phyloP scores from a whole-genome alignment of 768 basidiomycete genomes.

The Lactarius pseudohatsudake region DNA sequence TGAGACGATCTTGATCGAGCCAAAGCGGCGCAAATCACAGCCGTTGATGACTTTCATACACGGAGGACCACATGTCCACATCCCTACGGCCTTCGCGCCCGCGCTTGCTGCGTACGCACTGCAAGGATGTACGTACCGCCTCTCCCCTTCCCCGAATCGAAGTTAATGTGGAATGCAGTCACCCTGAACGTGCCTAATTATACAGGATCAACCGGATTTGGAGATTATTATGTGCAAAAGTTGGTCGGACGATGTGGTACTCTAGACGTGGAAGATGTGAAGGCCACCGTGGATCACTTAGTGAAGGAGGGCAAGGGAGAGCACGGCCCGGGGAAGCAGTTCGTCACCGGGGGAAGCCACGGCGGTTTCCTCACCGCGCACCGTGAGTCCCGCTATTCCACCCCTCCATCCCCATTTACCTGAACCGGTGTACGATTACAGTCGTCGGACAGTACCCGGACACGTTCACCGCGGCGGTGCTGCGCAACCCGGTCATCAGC shows the following conservation, averaged over 20 bases:
- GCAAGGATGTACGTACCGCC: conserved; percentile 31
- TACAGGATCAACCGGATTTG: conserved; percentile 38
- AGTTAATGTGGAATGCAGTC: conserved; percentile 22
- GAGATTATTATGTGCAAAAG: conserved; percentile 33
- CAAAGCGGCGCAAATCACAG: conserved; percentile 12
- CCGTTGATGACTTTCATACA: conserved; percentile 33
- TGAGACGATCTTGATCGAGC: conserved; percentile 27
- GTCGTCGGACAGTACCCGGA: conserved; percentile 36
- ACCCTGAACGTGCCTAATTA: conserved; percentile 37
- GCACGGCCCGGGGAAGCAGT: conserved; percentile 30
- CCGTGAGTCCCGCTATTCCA: conserved; percentile 18
- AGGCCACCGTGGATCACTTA: conserved; percentile 33
- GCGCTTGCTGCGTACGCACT: conserved; percentile 26
- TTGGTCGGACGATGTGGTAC: conserved; percentile 36
- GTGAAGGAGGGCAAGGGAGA: conserved; percentile 31
- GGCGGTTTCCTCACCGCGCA: conserved; percentile 36
- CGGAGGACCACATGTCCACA: conserved; percentile 36
- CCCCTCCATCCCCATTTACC: too few species aligned
- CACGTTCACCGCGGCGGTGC: conserved; percentile 34
- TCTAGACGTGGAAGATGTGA: conserved; percentile 37
- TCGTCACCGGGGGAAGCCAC: conserved; percentile 37
- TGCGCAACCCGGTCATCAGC: conserved; percentile 39
- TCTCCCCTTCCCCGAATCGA: not conserved
- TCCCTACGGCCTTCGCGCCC: conserved; percentile 29
- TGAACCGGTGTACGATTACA: conserved; percentile 3